These are phyloP conservation scores for Colletotrichum tamarilloi DNA, from an alignment of 2,329 filamentous ascomycete species.

Conservation along the genomic window DNA sequence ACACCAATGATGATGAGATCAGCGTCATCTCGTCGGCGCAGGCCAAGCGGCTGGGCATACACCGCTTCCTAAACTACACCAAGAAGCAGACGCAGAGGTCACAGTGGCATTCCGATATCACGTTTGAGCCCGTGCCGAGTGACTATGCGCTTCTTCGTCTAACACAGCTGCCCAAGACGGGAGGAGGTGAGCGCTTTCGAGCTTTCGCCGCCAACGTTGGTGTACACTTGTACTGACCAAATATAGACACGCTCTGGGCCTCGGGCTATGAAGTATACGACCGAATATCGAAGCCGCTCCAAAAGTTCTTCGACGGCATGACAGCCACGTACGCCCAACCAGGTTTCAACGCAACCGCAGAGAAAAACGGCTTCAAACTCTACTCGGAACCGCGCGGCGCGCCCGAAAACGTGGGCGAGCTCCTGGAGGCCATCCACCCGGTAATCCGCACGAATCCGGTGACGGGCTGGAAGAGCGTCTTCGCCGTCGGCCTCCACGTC, in stretches of 20 bases:
- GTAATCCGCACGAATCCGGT: constrained; percentile 68
- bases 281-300: constrained; percentile 66
- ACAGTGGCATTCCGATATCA: constrained; percentile 73
- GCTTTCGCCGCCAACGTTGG: rapidly evolving
- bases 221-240: not conserved
- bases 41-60: constrained; percentile 61
- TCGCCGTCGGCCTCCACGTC: constrained; percentile 63
- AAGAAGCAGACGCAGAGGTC: constrained; percentile 58
- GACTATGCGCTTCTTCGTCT: constrained; percentile 71
- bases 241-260: constrained; percentile 70
- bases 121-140: constrained; percentile 71
- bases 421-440: constrained; percentile 62
- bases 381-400: constrained; percentile 59
- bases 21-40: constrained; percentile 71
- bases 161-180: constrained; percentile 63
- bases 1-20: constrained; percentile 68
- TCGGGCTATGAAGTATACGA: constrained; percentile 69
- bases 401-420: constrained; percentile 60
- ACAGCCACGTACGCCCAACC: constrained; percentile 66
- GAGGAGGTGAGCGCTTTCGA: constrained; percentile 53
- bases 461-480: constrained; percentile 67
- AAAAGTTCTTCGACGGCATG: constrained; percentile 67
- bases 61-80: constrained; percentile 46
- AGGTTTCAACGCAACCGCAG: constrained; percentile 60
- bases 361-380: constrained; percentile 54